A percentile compares a stretch with the other conserved stretches of the same genome.
Evolutionary conservation across 129 eudicot genomes (phyloP).

Genomic region (Tagetes erecta): DNA sequence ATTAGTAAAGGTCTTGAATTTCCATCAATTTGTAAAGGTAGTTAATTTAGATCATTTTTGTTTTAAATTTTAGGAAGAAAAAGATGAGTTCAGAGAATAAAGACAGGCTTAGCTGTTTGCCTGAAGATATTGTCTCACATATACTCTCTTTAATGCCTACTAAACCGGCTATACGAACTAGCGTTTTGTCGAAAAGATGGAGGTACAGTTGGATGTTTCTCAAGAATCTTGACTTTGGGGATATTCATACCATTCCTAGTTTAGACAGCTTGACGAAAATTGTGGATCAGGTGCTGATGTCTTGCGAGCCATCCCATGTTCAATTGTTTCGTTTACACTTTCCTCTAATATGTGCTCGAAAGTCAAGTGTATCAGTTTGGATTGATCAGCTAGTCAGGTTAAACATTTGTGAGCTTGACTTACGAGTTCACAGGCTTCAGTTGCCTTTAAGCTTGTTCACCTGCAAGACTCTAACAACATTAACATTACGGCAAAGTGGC

Average conservation of each 20-base stretch:
- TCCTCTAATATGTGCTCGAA: not conserved
- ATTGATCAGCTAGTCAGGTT: slow-evolving; percentile 4
- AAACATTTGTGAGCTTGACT: slow-evolving; percentile 9
- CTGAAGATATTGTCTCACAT: slow-evolving; percentile 23
- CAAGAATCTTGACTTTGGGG: slow-evolving; percentile 27
- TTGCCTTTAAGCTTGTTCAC: slow-evolving; percentile 22
- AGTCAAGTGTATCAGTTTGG: slow-evolving; percentile 18
- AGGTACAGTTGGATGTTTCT: slow-evolving; percentile 21
- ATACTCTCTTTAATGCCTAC: slow-evolving; percentile 31
- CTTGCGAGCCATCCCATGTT: slow-evolving; percentile 4
- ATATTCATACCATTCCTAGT: not conserved
- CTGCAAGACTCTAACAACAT: slow-evolving; percentile 24
- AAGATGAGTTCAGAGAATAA: not conserved
- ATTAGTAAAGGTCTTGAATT: too few species aligned
- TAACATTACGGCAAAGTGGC: not conserved
- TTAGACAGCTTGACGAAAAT: not conserved
- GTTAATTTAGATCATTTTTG: too few species aligned
- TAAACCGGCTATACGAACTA: slow-evolving; percentile 21
- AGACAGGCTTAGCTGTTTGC: slow-evolving; percentile 28
- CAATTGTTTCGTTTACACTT: not conserved
- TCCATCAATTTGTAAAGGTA: too few species aligned
- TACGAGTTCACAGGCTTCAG: not conserved
- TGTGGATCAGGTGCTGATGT: slow-evolving; percentile 8
- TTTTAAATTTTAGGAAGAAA: too few species aligned
- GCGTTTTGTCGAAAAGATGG: slow-evolving; percentile 32